Evolutionary conservation across 2,329 filamentous ascomycete species (phyloP).

Genomic region (Ilyonectria destructans): DNA sequence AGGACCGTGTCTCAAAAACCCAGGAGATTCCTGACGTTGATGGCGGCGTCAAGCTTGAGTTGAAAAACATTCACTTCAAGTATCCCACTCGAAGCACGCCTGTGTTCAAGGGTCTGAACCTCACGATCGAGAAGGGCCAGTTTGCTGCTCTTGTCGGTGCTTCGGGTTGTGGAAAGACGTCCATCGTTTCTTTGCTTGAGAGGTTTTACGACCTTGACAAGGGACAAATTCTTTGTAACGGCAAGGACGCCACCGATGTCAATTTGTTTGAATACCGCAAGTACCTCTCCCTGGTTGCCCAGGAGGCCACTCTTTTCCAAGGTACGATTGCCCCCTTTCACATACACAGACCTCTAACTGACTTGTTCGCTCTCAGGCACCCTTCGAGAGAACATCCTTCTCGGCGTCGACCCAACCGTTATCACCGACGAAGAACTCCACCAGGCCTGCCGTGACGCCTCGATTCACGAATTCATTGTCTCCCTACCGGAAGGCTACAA

Average conservation of each 20-base stretch:
- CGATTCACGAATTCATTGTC: conserved; percentile 80
- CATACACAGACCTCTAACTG: background rate
- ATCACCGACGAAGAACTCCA: conserved; percentile 69
- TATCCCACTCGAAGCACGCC: conserved; percentile 72
- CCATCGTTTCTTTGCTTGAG: conserved; percentile 77
- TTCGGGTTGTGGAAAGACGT: conserved; percentile 82
- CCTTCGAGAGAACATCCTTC: conserved; percentile 78
- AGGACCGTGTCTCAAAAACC: conserved; percentile 50
- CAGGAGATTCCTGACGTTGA: conserved; percentile 62
- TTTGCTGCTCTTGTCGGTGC: conserved; percentile 81
- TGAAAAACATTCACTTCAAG: conserved; percentile 72
- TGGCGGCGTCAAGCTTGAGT: conserved; percentile 70
- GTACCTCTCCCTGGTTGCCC: conserved; percentile 79
- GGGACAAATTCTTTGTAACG: conserved; percentile 78
- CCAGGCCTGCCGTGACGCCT: conserved; percentile 73
- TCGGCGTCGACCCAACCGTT: conserved; percentile 72
- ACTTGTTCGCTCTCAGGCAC: conserved; percentile 59
- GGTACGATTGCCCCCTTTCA: conserved; percentile 56
- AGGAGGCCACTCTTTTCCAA: conserved; percentile 82
- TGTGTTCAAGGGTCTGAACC: conserved; percentile 73
- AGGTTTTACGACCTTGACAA: conserved; percentile 79
- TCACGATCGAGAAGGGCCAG: conserved; percentile 78
- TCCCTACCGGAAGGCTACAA: conserved; percentile 79
- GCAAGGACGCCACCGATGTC: conserved; percentile 70
- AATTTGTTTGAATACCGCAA: conserved; percentile 76